Evolutionary conservation across 2,329 filamentous ascomycete species (phyloP), one percentile per base, ranked within the genome.

Genomic region (Juglanconis oblonga): DNA sequence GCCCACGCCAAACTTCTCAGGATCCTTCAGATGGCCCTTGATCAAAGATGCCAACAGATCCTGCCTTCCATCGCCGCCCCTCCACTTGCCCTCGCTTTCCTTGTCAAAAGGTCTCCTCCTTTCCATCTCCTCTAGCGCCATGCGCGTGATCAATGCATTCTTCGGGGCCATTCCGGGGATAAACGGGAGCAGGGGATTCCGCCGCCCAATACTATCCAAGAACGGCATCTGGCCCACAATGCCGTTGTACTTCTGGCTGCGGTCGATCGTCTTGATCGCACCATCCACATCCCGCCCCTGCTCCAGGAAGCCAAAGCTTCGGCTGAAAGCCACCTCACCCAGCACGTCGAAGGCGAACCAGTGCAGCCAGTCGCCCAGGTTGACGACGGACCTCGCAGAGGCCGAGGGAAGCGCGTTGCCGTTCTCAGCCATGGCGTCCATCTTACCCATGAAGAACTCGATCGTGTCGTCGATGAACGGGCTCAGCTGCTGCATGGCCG

Each of bases 391-490:
- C 2, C 66, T 65, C 3, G 35, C 49, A 5, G 54, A 50, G 45
- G 57, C 58, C 14, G 35, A 44, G 4, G 64, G 64, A 35, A 62
- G 62, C 13, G 66, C 68, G 55, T 72, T 73, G 2, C 14, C 14
- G 8, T 45, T 52, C 42, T 31, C 40, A 8, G 59, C 62, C 57
- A 79, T 77, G 17, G 67, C 70, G 50, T 75, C 73, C 35, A 85
- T 70, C 61, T 78, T 79, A 32, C 63, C 62, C 40, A 73, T 69
- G 6, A 85, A 68, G 31, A 79, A 65, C 62, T 80, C 76, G 55
- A 83, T 77, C 14, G 78, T 80, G 62, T 81, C 79, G 67, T 83
- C 74, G 66, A 83, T 81, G 58, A 80, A 81, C 11, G 77, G 77
- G 56, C 74, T 74, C 38, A 81, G 76, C 69, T 81, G 77, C 62